Conservation (phyloP, 352 stramenopile genomes). For the Phytophthora ramorum region DNA sequence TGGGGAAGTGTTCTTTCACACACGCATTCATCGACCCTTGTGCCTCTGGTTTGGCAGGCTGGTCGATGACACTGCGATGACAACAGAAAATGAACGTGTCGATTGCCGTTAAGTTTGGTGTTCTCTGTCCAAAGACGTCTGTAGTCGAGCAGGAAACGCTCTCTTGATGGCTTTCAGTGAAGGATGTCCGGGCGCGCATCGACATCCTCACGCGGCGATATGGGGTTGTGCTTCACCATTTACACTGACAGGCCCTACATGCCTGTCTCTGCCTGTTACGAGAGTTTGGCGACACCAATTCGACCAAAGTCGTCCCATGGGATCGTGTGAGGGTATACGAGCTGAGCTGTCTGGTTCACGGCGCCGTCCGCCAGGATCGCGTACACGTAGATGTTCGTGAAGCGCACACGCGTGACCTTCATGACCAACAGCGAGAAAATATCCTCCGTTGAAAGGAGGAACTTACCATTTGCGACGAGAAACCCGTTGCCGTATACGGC, state of each 20-base stretch:
- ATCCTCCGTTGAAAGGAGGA: slow-evolving; percentile 42
- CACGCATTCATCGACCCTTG: not conserved
- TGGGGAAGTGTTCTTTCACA: slow-evolving; percentile 5
- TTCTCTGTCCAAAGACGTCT: not conserved
- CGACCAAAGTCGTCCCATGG: slow-evolving; percentile 21
- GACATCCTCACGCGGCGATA: no score
- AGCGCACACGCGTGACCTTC: slow-evolving; percentile 33
- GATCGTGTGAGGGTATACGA: slow-evolving; percentile 39
- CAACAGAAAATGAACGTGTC: slow-evolving; percentile 37
- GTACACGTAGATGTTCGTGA: slow-evolving; percentile 42
- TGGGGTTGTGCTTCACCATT: no score
- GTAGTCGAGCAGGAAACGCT: no score
- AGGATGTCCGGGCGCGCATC: no score
- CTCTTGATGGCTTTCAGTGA: no score
- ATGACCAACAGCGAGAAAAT: slow-evolving; percentile 38
- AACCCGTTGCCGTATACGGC: slow-evolving; percentile 46
- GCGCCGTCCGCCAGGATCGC: slow-evolving; percentile 27
- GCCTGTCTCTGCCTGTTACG: not conserved
- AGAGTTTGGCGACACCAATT: slow-evolving; percentile 35
- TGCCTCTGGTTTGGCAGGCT: slow-evolving; percentile 5
- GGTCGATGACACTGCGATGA: slow-evolving; percentile 10
- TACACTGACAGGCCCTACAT: no score
- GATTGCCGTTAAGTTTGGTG: slow-evolving; percentile 16
- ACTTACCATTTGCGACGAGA: slow-evolving; percentile 43
- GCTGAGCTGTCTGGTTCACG: slow-evolving; percentile 41